A percentile compares a stretch with the other conserved stretches of the same genome.
These are phyloP conservation scores for Colletotrichum incanum DNA, from an alignment of 2,329 filamentous ascomycete species.

Conservation along the genomic window DNA sequence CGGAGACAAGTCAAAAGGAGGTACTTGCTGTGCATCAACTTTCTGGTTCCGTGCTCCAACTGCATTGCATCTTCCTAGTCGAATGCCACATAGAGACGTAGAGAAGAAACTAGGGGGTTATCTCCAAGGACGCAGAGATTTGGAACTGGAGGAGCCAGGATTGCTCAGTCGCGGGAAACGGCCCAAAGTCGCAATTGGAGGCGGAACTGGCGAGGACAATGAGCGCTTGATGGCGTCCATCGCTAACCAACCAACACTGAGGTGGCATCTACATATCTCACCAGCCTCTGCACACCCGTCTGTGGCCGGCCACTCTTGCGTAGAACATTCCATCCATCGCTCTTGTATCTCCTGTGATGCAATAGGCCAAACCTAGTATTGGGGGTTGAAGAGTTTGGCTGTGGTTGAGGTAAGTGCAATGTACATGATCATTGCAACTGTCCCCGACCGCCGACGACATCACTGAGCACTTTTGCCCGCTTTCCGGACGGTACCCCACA, in stretches of 20 bases:
- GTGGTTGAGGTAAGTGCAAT: not conserved
- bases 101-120: not conserved
- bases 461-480: slow-evolving; percentile 6
- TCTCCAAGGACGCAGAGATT: not conserved
- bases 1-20: slow-evolving; percentile 21
- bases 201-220: not conserved
- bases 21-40: slow-evolving; percentile 21
- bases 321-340: not conserved
- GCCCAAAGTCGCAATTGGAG: not conserved
- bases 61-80: not conserved
- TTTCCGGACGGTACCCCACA: slow-evolving; percentile 15
- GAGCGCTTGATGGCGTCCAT: slow-evolving; percentile 8
- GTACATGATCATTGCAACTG: not conserved
- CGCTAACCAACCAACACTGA: slow-evolving; percentile 10
- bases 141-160: not conserved
- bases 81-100: not conserved
- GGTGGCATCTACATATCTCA: not conserved
- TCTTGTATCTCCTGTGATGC: not conserved
- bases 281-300: not conserved
- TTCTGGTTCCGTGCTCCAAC: slow-evolving; percentile 1
- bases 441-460: not conserved
- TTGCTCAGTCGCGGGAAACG: not conserved
- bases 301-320: not conserved
- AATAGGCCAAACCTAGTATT: not conserved
- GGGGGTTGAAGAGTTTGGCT: not conserved